A percentile compares a stretch with the other conserved stretches of the same genome.
These are phyloP conservation scores for Flaveria trinervia DNA, from an alignment of 129 eudicot species.

Conservation along the genomic window DNA sequence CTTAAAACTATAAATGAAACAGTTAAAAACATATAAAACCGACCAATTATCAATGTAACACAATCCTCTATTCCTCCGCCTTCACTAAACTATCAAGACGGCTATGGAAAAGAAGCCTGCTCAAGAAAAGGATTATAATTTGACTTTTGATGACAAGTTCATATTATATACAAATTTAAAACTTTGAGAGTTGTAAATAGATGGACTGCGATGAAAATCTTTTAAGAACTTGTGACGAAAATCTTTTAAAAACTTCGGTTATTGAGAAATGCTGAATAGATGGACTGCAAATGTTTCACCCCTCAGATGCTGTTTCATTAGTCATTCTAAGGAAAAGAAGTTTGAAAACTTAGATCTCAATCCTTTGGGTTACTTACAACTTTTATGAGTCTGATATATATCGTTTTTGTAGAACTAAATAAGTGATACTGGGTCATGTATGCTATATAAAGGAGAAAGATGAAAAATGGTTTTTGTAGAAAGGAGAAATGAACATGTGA, in stretches of 20 bases:
- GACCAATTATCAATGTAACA: background rate
- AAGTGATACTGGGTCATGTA: background rate
- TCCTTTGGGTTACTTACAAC: background rate
- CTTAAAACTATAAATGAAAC: background rate
- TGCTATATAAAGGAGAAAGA: background rate
- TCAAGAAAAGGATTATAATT: background rate
- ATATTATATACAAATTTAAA: background rate
- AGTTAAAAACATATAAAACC: background rate
- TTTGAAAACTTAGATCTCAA: slow-evolving; percentile 5
- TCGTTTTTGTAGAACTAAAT: background rate
- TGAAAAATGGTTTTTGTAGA: background rate
- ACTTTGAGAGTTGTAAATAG: background rate
- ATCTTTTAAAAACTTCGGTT: no score
- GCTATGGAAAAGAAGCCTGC: background rate
- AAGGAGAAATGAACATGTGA: background rate
- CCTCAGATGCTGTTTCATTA: no score
- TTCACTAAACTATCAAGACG: background rate
- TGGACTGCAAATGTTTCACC: no score
- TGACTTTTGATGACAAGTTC: background rate
- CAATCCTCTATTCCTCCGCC: background rate
- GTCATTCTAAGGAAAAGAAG: background rate
- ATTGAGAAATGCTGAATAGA: no score
- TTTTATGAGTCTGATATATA: background rate
- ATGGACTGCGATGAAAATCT: no score
- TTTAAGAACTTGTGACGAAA: no score